Conservation (phyloP, 176 grass and related monocot species). For the Triticum dicoccoides region DNA sequence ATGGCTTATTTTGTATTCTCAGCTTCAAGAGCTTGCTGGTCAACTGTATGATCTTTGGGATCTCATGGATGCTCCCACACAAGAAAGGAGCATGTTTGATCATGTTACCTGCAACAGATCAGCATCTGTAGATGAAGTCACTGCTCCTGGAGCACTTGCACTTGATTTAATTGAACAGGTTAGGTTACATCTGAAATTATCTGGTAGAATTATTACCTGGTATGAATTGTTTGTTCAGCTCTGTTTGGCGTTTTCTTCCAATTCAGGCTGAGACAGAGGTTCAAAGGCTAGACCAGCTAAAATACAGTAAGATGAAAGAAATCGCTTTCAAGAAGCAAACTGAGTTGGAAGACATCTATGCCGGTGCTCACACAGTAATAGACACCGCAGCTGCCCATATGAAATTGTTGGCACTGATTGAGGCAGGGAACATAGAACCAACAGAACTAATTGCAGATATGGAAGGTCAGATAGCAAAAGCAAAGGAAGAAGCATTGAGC, state of each 20-base stretch:
- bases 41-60: slow-evolving; percentile 98
- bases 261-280: slow-evolving; percentile 74
- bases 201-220: neutral
- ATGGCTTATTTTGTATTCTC: slow-evolving; percentile 8
- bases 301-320: slow-evolving; percentile 92
- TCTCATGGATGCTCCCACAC: slow-evolving; percentile 88
- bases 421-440: slow-evolving; percentile 86
- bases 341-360: slow-evolving; percentile 80
- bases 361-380: slow-evolving; percentile 80
- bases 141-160: slow-evolving; percentile 77
- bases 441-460: slow-evolving; percentile 96
- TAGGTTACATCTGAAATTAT: slow-evolving; percentile 24
- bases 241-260: slow-evolving; percentile 11
- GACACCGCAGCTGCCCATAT: slow-evolving; percentile 73
- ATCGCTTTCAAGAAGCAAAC: slow-evolving; percentile 92
- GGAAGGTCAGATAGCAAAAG: slow-evolving; percentile 84
- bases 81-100: slow-evolving; percentile 82
- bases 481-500: slow-evolving; percentile 95
- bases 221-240: slow-evolving; percentile 5
- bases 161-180: slow-evolving; percentile 98
- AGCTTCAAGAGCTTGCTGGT: slow-evolving; percentile 96
- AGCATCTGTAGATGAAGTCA: slow-evolving; percentile 80
- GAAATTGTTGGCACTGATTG: slow-evolving; percentile 78
- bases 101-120: slow-evolving; percentile 92
- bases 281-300: slow-evolving; percentile 74